These are phyloP conservation scores for Calonectria leucothoes DNA, from an alignment of 2,329 filamentous ascomycete species.

Conservation along the genomic window DNA sequence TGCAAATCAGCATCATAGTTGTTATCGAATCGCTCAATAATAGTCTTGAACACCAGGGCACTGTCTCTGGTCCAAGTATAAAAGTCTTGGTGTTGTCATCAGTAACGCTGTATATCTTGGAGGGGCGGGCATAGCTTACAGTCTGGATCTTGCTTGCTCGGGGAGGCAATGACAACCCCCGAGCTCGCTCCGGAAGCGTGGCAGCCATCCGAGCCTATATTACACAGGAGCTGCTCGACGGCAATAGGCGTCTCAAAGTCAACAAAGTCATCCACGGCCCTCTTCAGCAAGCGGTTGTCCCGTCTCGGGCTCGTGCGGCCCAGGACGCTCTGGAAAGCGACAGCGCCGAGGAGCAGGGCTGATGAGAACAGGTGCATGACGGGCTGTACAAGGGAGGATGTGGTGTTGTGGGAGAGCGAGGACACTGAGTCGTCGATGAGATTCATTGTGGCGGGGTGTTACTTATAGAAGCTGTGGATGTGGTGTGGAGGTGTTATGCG, in stretches of 20 bases:
- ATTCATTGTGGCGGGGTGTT: conserved; percentile 36
- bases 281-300: conserved; percentile 53
- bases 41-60: conserved; percentile 74
- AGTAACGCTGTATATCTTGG: background rate
- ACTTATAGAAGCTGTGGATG: conserved; percentile 33
- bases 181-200: conserved; percentile 58
- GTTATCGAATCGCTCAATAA: conserved; percentile 74
- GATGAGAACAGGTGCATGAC: conserved; percentile 65
- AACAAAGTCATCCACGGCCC: conserved; percentile 65
- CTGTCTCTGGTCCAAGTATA: conserved; percentile 85
- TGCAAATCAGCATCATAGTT: conserved; percentile 70
- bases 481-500: background rate
- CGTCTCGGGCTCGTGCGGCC: conserved; percentile 53
- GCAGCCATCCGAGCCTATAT: conserved; percentile 68
- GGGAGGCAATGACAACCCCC: conserved; percentile 68
- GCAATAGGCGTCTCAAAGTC: conserved; percentile 63
- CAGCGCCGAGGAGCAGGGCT: conserved; percentile 61
- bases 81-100: conserved; percentile 65
- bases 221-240: conserved; percentile 64
- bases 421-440: conserved; percentile 38
- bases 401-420: conserved; percentile 44
- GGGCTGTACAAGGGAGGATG: conserved; percentile 47
- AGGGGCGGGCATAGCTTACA: conserved; percentile 55
- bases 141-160: conserved; percentile 63
- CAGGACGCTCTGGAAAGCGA: conserved; percentile 63